phyloP scores from a whole-genome alignment of 306 rosid genomes.

The Rosa persica region DNA sequence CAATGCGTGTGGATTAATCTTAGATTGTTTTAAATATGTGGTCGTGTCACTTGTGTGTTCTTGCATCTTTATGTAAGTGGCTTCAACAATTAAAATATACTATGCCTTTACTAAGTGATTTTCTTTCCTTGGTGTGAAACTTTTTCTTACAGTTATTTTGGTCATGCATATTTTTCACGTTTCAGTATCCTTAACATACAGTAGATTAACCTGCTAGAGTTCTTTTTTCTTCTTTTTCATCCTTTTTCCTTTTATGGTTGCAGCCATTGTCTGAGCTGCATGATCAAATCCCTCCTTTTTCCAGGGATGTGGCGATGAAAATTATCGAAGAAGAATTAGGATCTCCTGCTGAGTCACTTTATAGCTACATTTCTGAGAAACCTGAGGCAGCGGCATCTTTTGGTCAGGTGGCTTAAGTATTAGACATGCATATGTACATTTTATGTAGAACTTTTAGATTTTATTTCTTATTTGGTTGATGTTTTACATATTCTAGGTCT shows the following conservation, averaged over 20 bases:
- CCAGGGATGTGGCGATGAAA: constrained; percentile 78
- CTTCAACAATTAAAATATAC: neutral
- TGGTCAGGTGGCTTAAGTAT: constrained; percentile 72
- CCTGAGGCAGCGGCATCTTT: constrained; percentile 97
- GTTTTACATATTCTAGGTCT: constrained; percentile 55
- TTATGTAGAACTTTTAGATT: constrained; percentile 8
- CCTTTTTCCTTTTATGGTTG: constrained; percentile 32
- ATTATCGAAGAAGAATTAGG: constrained; percentile 87
- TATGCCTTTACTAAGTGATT: neutral
- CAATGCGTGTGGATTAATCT: neutral
- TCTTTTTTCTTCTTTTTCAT: constrained; percentile 4
- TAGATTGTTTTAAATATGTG: neutral
- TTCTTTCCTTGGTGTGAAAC: neutral
- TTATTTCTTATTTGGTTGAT: constrained; percentile 26
- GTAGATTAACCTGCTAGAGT: constrained; percentile 17
- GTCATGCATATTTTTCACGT: neutral
- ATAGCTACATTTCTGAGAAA: constrained; percentile 75
- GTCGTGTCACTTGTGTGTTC: neutral
- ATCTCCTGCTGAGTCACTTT: constrained; percentile 66
- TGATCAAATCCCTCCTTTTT: constrained; percentile 93
- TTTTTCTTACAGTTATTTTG: neutral
- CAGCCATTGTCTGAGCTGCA: constrained; percentile 93
- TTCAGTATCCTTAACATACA: neutral
- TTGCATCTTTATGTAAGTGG: neutral
- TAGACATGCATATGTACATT: constrained; percentile 9